phyloP scores from a whole-genome alignment of 2,329 filamentous ascomycete genomes.

The Leptodontidium sp. region DNA sequence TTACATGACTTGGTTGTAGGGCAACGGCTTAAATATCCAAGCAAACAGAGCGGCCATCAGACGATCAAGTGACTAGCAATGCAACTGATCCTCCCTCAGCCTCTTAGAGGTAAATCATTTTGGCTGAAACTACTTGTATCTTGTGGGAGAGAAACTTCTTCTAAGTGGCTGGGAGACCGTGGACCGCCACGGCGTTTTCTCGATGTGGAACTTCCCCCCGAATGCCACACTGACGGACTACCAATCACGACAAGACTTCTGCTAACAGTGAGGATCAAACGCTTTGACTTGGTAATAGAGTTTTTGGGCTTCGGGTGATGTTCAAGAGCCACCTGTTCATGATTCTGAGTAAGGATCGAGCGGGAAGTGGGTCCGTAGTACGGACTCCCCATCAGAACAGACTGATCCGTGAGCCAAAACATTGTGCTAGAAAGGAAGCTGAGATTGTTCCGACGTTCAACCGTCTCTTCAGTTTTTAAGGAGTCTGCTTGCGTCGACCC shows the following conservation, averaged over 20 bases:
- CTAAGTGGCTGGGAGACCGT: not conserved
- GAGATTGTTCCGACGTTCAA: not conserved
- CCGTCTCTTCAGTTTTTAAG: not conserved
- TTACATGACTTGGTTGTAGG: not conserved
- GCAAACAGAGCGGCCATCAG: not conserved
- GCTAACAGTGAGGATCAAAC: not conserved
- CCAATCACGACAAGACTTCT: not conserved
- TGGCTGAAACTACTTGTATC: not conserved
- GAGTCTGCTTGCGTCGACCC: not conserved
- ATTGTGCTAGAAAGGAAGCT: not conserved
- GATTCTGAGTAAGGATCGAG: not conserved
- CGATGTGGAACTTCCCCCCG: not conserved
- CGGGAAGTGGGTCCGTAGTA: not conserved
- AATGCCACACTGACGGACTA: not conserved
- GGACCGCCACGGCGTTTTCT: not conserved
- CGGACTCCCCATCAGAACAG: too few species aligned
- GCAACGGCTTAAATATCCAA: not conserved
- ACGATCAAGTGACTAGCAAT: not conserved
- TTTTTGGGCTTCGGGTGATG: not conserved
- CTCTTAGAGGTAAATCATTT: not conserved
- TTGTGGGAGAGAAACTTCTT: not conserved
- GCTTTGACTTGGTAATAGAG: not conserved
- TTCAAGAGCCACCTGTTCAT: not conserved
- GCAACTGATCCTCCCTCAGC: not conserved
- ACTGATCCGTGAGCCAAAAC: too few species aligned